Percentiles rank a stretch among this genome's conserved stretches.
Evolutionary conservation across 192 early-diverging fungal genomes (phyloP).

Genomic region (Linnemannia zychae): DNA sequence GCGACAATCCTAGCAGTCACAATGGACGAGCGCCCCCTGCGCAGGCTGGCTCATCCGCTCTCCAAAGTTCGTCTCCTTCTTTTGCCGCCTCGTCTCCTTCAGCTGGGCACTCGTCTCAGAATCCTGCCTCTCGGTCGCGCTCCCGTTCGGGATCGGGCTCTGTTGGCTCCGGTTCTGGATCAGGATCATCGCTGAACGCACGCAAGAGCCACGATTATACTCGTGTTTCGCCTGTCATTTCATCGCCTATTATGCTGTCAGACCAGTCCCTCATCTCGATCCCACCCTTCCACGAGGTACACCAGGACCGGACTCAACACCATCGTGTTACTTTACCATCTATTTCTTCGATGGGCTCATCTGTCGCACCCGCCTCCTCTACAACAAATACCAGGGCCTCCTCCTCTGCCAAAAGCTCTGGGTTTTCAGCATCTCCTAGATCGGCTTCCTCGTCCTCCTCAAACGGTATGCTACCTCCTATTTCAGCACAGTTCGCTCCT

Average conservation of each 20-base stretch:
- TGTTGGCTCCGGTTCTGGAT: constrained; percentile 20
- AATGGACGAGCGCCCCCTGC: neutral
- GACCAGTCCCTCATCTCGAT: constrained; percentile 53
- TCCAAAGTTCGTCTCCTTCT: constrained; percentile 10
- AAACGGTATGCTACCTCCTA: neutral
- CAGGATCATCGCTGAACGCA: neutral
- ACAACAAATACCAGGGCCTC: constrained; percentile 5
- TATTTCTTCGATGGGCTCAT: constrained; percentile 27
- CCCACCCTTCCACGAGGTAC: constrained; percentile 47
- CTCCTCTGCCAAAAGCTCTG: constrained; percentile 2
- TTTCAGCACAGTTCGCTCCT: neutral
- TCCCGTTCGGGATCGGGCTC: constrained; percentile 41
- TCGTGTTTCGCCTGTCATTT: constrained; percentile 30
- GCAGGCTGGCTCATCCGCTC: neutral
- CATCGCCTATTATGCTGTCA: constrained; percentile 31
- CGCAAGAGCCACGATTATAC: constrained; percentile 18
- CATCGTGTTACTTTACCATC: constrained; percentile 26
- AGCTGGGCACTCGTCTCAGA: neutral
- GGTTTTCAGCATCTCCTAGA: neutral
- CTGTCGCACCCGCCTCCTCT: constrained; percentile 21
- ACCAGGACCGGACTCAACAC: constrained; percentile 10
- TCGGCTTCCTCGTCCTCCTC: neutral
- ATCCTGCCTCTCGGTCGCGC: constrained; percentile 23
- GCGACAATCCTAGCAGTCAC: constrained; percentile 24
- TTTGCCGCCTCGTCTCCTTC: neutral